Evolutionary conservation across 306 rosid species (phyloP), one percentile per base, ranked within the genome.

Genomic region (Styphnolobium japonicum): DNA sequence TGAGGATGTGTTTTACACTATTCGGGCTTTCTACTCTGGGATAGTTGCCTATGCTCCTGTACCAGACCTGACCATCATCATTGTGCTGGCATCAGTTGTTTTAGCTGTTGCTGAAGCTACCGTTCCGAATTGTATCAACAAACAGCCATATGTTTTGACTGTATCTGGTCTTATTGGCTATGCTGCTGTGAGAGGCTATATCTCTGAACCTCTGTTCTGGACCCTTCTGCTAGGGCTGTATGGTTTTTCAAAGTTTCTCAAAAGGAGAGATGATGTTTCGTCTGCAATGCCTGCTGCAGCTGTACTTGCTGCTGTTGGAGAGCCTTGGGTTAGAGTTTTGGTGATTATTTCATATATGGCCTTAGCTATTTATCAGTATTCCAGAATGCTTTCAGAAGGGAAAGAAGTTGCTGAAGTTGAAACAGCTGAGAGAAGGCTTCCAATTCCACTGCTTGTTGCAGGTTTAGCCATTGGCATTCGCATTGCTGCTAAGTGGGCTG

Each of bases 171-270:
- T 93, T 6, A 67, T 90, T 66, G 97, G 97, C 67, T 93, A 87
- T 77, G 93, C 96, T 16, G 99, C 96, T 11, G 96, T 93, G 72
- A 58, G 80, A 49, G 90, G 93, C 52, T 84, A 75, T 78, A 86
- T 93, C 53, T 95, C 96, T 3, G 98, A 95, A 91, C 97, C 92
- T 31, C 80, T 93, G 31, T 93, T 95, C 86, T 95, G 98, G 98
- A 93, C 94, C n/a, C 82, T 92, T 77, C 67, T 95, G 15, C 71
- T 88, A 34, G 89, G 91, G 29, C 9, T 93, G 34, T 93, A 85
- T 65, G 80, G 87, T 36, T 93, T 91, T 86, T 90, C 97, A 7
- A 81, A 89, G 71, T 56, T 90, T 19, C 21, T 91, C 29, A 90
- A 89, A 22, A 93, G 60, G 85, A 93, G 91, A 78, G 91, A 95